A percentile compares a stretch with the other conserved stretches of the same genome.
Conservation (phyloP, 345 rosid species). For the Punica granatum region DNA sequence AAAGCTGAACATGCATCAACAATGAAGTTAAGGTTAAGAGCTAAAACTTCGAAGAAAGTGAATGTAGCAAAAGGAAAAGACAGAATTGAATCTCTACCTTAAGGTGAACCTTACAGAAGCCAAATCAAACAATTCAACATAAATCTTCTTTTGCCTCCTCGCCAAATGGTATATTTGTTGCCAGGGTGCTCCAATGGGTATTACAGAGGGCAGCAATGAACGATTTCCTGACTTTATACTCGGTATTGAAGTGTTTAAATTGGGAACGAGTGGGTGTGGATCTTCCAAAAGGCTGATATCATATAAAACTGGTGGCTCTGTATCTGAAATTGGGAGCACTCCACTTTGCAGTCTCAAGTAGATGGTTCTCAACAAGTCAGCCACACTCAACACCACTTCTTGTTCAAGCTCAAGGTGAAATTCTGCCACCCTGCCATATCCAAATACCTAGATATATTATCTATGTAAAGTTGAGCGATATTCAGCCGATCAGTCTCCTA, state of each 20-base stretch:
- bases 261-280: conserved; percentile 17
- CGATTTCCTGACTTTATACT: conserved; percentile 29
- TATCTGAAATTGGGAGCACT: conserved; percentile 48
- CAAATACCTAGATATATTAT: background rate
- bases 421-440: conserved; percentile 50
- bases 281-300: conserved; percentile 15
- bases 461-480: background rate
- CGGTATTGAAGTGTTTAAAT: conserved; percentile 25
- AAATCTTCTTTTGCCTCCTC: conserved; percentile 74
- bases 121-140: conserved; percentile 72
- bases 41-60: background rate
- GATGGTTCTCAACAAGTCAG: conserved; percentile 54
- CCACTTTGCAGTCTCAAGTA: conserved; percentile 53
- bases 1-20: conserved; percentile 48
- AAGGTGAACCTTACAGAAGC: conserved; percentile 69
- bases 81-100: conserved; percentile 31
- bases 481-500: background rate
- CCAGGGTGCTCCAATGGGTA: conserved; percentile 99
- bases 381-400: conserved; percentile 59
- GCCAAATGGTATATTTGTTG: conserved; percentile 74
- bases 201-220: conserved; percentile 47
- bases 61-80: background rate
- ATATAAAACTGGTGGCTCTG: conserved; percentile 29
- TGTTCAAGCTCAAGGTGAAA: conserved; percentile 87
- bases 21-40: conserved; percentile 3